These are phyloP conservation scores for Verruconis gallopava DNA, from an alignment of 2,329 filamentous ascomycete species.

Conservation along the genomic window DNA sequence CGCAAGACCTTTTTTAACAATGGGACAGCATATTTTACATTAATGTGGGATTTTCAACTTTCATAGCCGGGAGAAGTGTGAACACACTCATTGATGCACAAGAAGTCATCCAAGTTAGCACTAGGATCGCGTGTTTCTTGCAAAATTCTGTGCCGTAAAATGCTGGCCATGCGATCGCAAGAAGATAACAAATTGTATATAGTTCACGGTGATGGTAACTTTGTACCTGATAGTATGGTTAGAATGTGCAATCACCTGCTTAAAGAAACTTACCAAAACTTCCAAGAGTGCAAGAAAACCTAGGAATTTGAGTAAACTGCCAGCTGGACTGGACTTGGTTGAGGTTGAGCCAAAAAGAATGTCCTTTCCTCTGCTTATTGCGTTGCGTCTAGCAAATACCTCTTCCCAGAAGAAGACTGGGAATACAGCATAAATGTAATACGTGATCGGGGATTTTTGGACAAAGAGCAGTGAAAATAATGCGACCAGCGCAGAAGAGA, in stretches of 20 bases:
- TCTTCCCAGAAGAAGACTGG: constrained; percentile 96
- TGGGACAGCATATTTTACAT: constrained; percentile 44
- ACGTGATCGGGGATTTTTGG: constrained; percentile 67
- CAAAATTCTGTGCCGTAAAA: constrained; percentile 64
- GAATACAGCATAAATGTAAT: constrained; percentile 87
- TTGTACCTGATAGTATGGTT: constrained; percentile 49
- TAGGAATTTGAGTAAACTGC: constrained; percentile 50
- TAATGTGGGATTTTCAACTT: constrained; percentile 60
- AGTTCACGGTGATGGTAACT: constrained; percentile 87
- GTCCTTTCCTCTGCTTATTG: constrained; percentile 52
- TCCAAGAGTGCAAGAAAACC: constrained; percentile 64
- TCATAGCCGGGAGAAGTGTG: constrained; percentile 76
- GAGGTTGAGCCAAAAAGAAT: constrained; percentile 57
- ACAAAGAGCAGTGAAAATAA: constrained; percentile 69
- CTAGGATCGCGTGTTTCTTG: constrained; percentile 48
- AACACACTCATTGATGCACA: constrained; percentile 82
- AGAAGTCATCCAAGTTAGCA: constrained; percentile 58
- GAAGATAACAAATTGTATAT: constrained; percentile 64
- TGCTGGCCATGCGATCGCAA: constrained; percentile 66
- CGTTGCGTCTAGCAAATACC: constrained; percentile 64
- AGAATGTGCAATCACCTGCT: neutral
- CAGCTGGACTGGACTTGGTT: constrained; percentile 43
- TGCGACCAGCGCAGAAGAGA: constrained; percentile 60
- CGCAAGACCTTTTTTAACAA: too few species aligned
- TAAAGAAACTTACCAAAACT: constrained; percentile 45